Conservation (phyloP, 352 stramenopile genomes). For the Pythium aristosporum region DNA sequence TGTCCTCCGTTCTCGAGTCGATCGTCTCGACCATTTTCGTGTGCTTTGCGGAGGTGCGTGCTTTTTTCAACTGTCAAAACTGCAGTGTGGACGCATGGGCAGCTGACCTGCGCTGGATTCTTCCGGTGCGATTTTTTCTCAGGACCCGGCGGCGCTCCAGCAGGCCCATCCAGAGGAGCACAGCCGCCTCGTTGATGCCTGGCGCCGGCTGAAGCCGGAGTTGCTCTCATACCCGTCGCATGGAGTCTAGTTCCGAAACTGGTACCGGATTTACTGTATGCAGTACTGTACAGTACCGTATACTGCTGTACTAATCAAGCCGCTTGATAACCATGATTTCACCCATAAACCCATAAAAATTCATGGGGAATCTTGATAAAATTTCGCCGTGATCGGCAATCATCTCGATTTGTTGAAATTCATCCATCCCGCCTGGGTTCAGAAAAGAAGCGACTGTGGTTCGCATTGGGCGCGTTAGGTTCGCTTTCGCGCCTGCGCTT, state of each 20-base stretch:
- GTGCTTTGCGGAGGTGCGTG: constrained; percentile 81
- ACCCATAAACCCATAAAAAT: too few relatives aligned
- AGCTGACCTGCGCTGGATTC: constrained; percentile 1
- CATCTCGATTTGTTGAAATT: background rate
- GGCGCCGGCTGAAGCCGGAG: constrained; percentile 70
- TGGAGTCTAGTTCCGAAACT: constrained; percentile 8
- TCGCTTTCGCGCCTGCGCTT: background rate
- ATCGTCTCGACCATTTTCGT: constrained; percentile 87
- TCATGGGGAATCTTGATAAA: too few relatives aligned
- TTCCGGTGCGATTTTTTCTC: background rate
- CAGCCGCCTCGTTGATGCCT: constrained; percentile 65
- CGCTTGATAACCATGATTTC: too few relatives aligned
- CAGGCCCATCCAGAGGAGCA: constrained; percentile 72
- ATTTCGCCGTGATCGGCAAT: constrained; percentile 3
- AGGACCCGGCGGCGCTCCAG: constrained; percentile 73
- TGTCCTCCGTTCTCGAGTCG: constrained; percentile 82
- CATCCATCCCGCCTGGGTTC: background rate
- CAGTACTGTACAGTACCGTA: background rate
- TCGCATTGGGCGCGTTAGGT: constrained; percentile 4
- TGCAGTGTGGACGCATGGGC: background rate
- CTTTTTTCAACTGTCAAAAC: background rate
- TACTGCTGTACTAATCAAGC: too few relatives aligned
- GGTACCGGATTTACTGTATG: too few relatives aligned
- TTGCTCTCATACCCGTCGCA: constrained; percentile 39
- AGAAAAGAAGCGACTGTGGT: constrained; percentile 4